These are phyloP conservation scores for Rubus idaeus DNA, from an alignment of 306 rosid genomes.

Conservation along the genomic window DNA sequence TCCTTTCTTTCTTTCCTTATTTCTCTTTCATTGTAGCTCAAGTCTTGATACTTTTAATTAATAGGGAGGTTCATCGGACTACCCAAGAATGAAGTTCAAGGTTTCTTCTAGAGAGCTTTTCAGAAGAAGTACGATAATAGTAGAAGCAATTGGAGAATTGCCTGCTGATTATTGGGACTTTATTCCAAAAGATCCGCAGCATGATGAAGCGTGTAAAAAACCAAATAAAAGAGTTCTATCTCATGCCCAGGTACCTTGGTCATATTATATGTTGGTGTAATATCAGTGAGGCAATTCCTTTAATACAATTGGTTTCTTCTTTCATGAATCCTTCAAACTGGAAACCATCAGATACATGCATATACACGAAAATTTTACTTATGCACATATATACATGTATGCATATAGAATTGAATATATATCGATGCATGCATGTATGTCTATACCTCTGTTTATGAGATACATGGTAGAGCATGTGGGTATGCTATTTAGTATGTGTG, in stretches of 20 bases:
- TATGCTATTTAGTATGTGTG: not conserved
- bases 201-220: constrained; percentile 50
- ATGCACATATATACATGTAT: not conserved
- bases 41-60: constrained; percentile 29
- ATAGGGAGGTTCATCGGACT: constrained; percentile 60
- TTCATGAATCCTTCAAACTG: not conserved
- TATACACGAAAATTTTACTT: not conserved
- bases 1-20: not conserved
- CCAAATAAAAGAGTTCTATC: constrained; percentile 68
- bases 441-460: not conserved
- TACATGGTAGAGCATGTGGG: not conserved
- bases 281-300: too few relatives aligned
- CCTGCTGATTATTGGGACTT: constrained; percentile 85
- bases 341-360: not conserved
- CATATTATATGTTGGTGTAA: not conserved
- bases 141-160: constrained; percentile 54
- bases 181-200: constrained; percentile 60
- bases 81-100: constrained; percentile 72
- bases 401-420: not conserved
- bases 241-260: constrained; percentile 64
- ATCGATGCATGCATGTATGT: not conserved
- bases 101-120: constrained; percentile 67
- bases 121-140: constrained; percentile 63
- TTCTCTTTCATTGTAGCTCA: constrained; percentile 13
- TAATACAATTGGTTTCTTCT: too few relatives aligned